These are phyloP conservation scores for Alternaria rosae DNA, from an alignment of 2,329 filamentous ascomycete species.

Conservation along the genomic window DNA sequence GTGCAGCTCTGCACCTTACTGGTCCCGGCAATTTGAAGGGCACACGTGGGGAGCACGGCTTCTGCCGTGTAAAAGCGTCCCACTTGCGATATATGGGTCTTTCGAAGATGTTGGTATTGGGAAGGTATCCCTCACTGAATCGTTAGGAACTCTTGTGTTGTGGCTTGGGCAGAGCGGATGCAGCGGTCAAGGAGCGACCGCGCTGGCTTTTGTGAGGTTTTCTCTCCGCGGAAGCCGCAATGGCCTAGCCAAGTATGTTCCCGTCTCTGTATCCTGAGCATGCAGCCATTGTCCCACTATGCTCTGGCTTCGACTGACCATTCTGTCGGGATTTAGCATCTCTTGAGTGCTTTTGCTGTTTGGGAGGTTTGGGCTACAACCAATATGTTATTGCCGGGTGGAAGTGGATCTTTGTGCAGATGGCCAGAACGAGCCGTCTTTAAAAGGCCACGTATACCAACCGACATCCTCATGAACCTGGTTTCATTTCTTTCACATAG, in stretches of 20 bases:
- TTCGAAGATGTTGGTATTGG: neutral
- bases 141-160: neutral
- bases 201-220: neutral
- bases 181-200: neutral
- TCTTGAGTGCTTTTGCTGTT: neutral
- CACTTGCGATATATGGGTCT: neutral
- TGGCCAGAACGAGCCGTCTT: neutral
- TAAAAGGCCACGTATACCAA: neutral
- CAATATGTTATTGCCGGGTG: neutral
- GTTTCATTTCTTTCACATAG: neutral
- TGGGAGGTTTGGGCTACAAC: neutral
- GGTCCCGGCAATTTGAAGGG: neutral
- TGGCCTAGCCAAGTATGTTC: neutral
- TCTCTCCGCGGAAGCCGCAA: conserved; percentile 6
- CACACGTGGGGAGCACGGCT: neutral
- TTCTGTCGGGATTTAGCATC: neutral
- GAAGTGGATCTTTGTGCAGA: neutral
- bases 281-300: conserved; percentile 2
- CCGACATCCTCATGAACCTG: neutral
- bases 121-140: neutral
- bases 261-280: neutral
- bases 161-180: neutral
- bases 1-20: conserved; percentile 1
- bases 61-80: neutral
- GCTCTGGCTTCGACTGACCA: conserved; percentile 1